Percentiles rank a stretch among this genome's conserved stretches.
Conservation (phyloP, 352 stramenopile genomes). For the Globisporangium cystogenes region DNA sequence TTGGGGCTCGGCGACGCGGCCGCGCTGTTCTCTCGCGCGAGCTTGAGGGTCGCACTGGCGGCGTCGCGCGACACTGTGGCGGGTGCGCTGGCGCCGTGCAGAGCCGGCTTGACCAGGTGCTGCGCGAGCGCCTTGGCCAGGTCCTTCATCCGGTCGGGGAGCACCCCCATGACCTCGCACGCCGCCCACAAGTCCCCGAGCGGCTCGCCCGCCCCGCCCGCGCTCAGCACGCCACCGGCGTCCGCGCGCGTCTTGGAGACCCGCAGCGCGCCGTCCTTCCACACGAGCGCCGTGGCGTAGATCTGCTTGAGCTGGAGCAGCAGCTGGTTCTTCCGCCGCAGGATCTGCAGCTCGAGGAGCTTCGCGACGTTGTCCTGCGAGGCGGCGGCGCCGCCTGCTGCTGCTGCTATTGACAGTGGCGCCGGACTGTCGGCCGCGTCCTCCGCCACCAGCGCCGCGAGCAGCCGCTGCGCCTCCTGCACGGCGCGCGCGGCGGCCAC, state of each 20-base stretch:
- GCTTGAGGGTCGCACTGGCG: conserved; percentile 15
- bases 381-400: background rate
- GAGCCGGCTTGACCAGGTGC: conserved; percentile 47
- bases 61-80: conserved; percentile 23
- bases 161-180: conserved; percentile 38
- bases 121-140: conserved; percentile 43
- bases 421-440: conserved; percentile 7
- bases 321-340: conserved; percentile 51
- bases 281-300: conserved; percentile 28
- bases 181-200: conserved; percentile 49
- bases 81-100: conserved; percentile 17
- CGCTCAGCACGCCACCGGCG: background rate
- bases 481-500: conserved; percentile 37
- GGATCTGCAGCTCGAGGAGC: conserved; percentile 38
- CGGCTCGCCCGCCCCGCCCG: conserved; percentile 8
- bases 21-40: conserved; percentile 9
- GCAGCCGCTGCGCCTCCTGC: conserved; percentile 28
- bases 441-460: conserved; percentile 19
- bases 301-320: conserved; percentile 41
- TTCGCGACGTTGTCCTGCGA: conserved; percentile 22
- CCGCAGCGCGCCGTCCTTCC: conserved; percentile 37
- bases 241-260: conserved; percentile 6
- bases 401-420: background rate
- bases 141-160: conserved; percentile 40
- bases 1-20: conserved; percentile 2